phyloP scores from a whole-genome alignment of 441 rosid genomes.

The Theobroma grandiflorum region DNA sequence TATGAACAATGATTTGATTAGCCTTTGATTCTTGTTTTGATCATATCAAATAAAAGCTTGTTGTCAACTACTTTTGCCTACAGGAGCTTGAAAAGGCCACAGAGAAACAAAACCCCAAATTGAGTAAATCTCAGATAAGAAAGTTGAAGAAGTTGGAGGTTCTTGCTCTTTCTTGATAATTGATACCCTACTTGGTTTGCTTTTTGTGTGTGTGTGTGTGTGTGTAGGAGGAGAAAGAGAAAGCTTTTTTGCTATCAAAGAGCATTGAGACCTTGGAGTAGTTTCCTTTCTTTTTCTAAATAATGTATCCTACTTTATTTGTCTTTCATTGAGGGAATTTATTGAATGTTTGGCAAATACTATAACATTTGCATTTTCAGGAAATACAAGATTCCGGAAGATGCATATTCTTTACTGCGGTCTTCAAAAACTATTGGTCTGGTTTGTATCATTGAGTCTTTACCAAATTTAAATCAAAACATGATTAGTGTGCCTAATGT shows the following conservation, averaged over 20 bases:
- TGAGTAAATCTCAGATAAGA: constrained; percentile 69
- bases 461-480: constrained; percentile 13
- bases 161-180: constrained; percentile 9
- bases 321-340: neutral
- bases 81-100: neutral
- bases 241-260: constrained; percentile 45
- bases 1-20: constrained; percentile 16
- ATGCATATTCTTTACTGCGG: constrained; percentile 64
- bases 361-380: constrained; percentile 43
- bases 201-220: neutral
- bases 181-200: neutral
- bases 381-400: constrained; percentile 71
- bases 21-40: constrained; percentile 22
- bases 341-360: constrained; percentile 9
- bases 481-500: constrained; percentile 21
- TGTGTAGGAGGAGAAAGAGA: constrained; percentile 72
- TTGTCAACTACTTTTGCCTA: neutral
- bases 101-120: neutral
- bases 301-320: constrained; percentile 11
- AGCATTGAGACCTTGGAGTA: constrained; percentile 70
- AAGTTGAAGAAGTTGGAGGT: constrained; percentile 85
- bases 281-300: constrained; percentile 18
- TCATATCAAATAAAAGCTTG: neutral
- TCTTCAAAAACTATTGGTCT: constrained; percentile 66
- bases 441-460: constrained; percentile 48